phyloP scores from a whole-genome alignment of 495 filamentous ascomycete species.

The Hyaloscypha finlandica region DNA sequence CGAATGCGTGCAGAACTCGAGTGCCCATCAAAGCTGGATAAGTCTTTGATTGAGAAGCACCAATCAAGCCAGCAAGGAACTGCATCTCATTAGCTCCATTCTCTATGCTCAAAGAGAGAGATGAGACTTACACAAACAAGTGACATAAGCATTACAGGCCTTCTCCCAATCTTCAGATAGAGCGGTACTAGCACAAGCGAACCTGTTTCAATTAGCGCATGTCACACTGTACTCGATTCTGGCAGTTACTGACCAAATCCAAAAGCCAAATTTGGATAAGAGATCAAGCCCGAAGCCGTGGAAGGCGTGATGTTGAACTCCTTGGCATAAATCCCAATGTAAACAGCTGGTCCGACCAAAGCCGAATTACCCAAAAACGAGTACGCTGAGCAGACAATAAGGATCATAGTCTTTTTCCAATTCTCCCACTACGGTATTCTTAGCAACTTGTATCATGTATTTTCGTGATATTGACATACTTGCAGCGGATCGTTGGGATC shows the following conservation, averaged over 20 bases:
- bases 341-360: constrained; percentile 59
- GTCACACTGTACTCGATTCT: background rate
- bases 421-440: constrained; percentile 49
- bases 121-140: constrained; percentile 43
- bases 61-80: constrained; percentile 60
- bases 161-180: constrained; percentile 58
- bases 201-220: constrained; percentile 34
- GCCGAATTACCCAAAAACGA: constrained; percentile 64
- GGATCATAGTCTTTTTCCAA: constrained; percentile 61
- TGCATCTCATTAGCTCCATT: constrained; percentile 21
- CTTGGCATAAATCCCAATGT: constrained; percentile 57
- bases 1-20: constrained; percentile 57
- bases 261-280: constrained; percentile 64
- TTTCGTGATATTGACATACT: constrained; percentile 30
- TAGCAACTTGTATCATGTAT: constrained; percentile 8
- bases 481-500: constrained; percentile 68
- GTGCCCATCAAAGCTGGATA: constrained; percentile 56
- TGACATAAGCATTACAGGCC: constrained; percentile 56
- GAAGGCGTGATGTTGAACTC: constrained; percentile 54
- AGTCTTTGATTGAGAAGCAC: constrained; percentile 51
- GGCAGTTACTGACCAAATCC: constrained; percentile 49
- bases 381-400: constrained; percentile 59
- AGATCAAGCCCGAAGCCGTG: constrained; percentile 56
- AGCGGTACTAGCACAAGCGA: constrained; percentile 59
- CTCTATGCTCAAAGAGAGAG: constrained; percentile 2